These are phyloP conservation scores for Solanum paucissectum DNA, from an alignment of 257 asterid species.

Conservation along the genomic window DNA sequence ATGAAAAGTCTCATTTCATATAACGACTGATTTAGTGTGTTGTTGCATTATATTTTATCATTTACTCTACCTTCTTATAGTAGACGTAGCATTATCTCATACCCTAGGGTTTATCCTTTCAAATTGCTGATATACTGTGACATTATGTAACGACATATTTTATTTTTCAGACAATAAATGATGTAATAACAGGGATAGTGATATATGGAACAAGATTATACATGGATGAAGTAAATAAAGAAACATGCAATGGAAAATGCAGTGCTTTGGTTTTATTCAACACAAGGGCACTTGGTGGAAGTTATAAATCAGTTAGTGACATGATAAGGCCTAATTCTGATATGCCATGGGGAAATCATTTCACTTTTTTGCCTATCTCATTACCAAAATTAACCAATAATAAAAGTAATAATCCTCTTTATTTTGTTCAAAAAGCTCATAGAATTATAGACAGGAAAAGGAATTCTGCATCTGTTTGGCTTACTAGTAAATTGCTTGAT, in stretches of 20 bases:
- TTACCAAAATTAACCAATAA: slow-evolving; percentile 23
- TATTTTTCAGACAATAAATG: slow-evolving; percentile 44
- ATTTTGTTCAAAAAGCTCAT: slow-evolving; percentile 33
- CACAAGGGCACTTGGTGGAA: slow-evolving; percentile 40
- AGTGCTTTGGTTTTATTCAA: slow-evolving; percentile 49
- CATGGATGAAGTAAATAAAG: slow-evolving; percentile 28
- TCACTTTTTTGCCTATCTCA: slow-evolving; percentile 44
- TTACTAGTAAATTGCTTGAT: slow-evolving; percentile 40
- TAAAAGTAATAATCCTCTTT: slow-evolving; percentile 22
- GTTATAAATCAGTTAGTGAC: slow-evolving; percentile 53
- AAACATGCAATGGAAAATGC: slow-evolving; percentile 16
- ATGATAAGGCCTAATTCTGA: slow-evolving; percentile 48
- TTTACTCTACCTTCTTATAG: background rate
- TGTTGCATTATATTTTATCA: background rate
- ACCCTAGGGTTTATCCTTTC: background rate
- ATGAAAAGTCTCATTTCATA: background rate
- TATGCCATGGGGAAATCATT: slow-evolving; percentile 60
- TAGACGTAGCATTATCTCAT: background rate
- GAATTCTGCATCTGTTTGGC: slow-evolving; percentile 36
- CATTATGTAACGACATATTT: background rate
- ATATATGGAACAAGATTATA: slow-evolving; percentile 43
- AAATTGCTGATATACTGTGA: background rate
- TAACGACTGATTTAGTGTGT: background rate
- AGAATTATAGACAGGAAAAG: slow-evolving; percentile 33
- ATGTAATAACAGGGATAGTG: slow-evolving; percentile 51